A percentile compares a stretch with the other conserved stretches of the same genome.
Conservation (phyloP, 108 stramenopile species). For the Aurantiochytrium sp. region DNA sequence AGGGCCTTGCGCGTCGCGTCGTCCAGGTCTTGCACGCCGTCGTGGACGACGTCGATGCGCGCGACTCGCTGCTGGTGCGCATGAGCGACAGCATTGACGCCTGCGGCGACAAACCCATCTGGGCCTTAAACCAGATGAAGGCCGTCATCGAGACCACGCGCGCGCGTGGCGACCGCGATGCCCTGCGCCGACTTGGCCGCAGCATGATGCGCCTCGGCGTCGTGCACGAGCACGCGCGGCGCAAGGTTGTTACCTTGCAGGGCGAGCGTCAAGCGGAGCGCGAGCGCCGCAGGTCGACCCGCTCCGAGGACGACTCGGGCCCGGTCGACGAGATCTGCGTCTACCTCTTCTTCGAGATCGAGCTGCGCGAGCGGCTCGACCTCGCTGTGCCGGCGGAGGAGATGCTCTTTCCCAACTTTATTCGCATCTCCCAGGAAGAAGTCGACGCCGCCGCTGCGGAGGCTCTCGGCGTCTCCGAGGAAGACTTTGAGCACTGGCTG, state of each 20-base stretch:
- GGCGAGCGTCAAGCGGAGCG: not conserved
- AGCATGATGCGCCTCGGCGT: not conserved
- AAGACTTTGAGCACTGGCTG: not conserved
- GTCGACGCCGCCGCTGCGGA: not conserved
- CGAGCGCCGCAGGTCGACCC: not conserved
- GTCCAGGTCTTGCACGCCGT: not conserved
- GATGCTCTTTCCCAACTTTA: not conserved
- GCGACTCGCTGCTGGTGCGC: not conserved
- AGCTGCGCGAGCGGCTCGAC: not conserved
- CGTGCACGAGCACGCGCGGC: slow-evolving; percentile 5
- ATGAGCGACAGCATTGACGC: not conserved
- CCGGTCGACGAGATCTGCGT: slow-evolving; percentile 10
- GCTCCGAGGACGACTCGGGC: not conserved
- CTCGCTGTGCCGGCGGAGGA: not conserved
- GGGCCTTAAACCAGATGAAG: not conserved
- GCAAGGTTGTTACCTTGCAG: not conserved
- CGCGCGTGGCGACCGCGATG: not conserved
- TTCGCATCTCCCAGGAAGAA: not conserved
- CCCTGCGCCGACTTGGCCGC: not conserved
- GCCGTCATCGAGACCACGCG: not conserved
- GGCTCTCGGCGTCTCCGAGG: not conserved
- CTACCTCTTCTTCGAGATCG: not conserved
- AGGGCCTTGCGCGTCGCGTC: slow-evolving; percentile 5
- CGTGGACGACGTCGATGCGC: not conserved
- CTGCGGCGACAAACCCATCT: not conserved